Conservation (phyloP, 148 eudicot species). For the Bassia scoparia region DNA sequence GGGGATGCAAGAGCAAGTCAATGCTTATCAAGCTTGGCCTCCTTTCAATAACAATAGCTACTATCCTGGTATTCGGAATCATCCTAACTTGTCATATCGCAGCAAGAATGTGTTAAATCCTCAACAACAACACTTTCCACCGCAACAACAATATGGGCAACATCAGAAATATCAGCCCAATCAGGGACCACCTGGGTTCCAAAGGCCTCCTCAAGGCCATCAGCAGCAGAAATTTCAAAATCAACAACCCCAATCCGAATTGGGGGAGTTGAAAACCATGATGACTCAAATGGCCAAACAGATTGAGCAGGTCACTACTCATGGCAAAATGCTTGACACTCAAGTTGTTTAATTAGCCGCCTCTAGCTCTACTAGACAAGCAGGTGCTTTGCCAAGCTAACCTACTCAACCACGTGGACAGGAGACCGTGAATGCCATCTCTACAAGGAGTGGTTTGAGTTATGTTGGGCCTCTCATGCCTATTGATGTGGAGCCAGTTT, state of each 20-base stretch:
- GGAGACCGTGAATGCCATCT: neutral
- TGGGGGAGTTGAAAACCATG: neutral
- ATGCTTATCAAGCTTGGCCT: neutral
- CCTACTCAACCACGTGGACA: neutral
- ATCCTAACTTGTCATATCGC: no score
- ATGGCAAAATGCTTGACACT: neutral
- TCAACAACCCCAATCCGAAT: neutral
- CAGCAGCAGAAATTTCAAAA: neutral
- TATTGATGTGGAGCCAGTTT: neutral
- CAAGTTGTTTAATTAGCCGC: neutral
- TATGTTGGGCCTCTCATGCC: neutral
- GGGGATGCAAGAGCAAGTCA: neutral
- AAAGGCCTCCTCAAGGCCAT: neutral
- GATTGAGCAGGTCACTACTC: neutral
- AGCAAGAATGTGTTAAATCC: neutral
- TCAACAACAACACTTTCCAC: neutral
- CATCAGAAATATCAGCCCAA: neutral
- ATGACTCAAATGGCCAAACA: neutral
- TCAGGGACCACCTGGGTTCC: neutral
- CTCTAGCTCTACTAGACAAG: neutral
- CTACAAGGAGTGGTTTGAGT: neutral
- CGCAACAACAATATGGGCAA: neutral
- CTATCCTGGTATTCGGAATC: neutral
- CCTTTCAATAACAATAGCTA: neutral
- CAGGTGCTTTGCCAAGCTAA: neutral